phyloP scores from a whole-genome alignment of 805 yeast species.

The Suhomyces tanzawaensis region DNA sequence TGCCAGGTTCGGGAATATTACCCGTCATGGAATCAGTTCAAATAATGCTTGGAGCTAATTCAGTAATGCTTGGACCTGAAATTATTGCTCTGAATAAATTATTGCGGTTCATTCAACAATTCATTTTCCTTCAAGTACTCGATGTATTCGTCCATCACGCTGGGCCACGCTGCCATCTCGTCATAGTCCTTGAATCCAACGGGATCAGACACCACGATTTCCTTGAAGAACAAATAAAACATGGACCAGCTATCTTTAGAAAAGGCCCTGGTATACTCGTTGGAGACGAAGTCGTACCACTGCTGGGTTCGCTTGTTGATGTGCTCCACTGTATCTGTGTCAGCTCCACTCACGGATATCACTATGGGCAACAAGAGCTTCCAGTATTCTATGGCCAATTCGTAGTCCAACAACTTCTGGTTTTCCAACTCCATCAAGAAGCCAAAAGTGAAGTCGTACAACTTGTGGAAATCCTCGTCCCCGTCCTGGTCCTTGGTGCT shows the following conservation, averaged over 20 bases:
- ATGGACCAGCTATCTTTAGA: constrained; percentile 83
- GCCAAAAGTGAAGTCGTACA: constrained; percentile 71
- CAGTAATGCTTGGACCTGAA: too few relatives aligned
- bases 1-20: too few relatives aligned
- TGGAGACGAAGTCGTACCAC: constrained; percentile 59
- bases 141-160: constrained; percentile 78
- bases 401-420: constrained; percentile 54
- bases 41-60: too few relatives aligned
- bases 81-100: too few relatives aligned
- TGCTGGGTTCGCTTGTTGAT: constrained; percentile 35
- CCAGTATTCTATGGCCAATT: constrained; percentile 78
- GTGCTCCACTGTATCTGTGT: constrained; percentile 18
- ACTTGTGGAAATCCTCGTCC: constrained; percentile 44
- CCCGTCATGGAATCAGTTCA: too few relatives aligned
- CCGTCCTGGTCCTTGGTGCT: constrained; percentile 19
- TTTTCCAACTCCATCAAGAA: constrained; percentile 58
- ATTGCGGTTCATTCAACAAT: background rate
- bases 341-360: constrained; percentile 3
- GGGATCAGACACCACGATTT: constrained; percentile 49
- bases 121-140: constrained; percentile 46
- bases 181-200: constrained; percentile 54
- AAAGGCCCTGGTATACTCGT: constrained; percentile 46
- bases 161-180: constrained; percentile 90
- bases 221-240: constrained; percentile 64
- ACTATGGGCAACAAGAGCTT: constrained; percentile 47